Base-by-base conservation (phyloP, 768 basidiomycete species). In the Myochromella boudieri region DNA sequence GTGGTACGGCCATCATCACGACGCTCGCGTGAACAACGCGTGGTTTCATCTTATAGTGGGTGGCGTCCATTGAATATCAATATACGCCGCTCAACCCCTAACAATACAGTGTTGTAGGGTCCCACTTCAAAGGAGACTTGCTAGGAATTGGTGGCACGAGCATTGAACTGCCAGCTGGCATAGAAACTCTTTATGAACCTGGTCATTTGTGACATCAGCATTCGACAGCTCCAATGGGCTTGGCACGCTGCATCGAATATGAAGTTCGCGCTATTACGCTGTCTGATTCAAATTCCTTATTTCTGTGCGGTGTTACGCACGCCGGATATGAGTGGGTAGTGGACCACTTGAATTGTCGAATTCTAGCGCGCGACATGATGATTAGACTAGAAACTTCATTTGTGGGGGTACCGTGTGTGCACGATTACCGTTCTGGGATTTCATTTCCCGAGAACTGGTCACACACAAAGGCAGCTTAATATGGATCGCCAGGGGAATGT, bases 161-260 rank as follows among this genome's bases (percentile, higher is more conserved):
- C 21, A n/a, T n/a, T n/a, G n/a, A n/a, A n/a, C 6, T 37, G 33
- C 33, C 26, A 14, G 36, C 36, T 45, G 44, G n/a, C 44, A 37
- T 44, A 45, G 33, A 17, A 36, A 29, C 36, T 31, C 33, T 25
- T 44, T 33, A 33, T 10, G 4, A 25, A 28, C 7, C 20, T n/a
- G 22, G 10, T 41, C 17, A n/a, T 27, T 15, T 41, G 40, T 14
- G 12, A 14, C 32, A 41, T 3, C 6, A 27, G n/a, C 25, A 20
- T 28, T 28, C 26, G 24, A 28, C 40, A 41, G n/a, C 40, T 41
- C n/a, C 15, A 41, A 15, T 12, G 24, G 9, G 32, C 14, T 4
- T 6, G 12, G 5, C 17, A 4, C 5, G 5, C 21, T 10, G 17
- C 3, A 10, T 3, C 11, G 34, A 37, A n/a, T 37, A 38, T 25